Evolutionary conservation across 495 filamentous ascomycete genomes (phyloP).

Genomic region (Penicillium nucicola): DNA sequence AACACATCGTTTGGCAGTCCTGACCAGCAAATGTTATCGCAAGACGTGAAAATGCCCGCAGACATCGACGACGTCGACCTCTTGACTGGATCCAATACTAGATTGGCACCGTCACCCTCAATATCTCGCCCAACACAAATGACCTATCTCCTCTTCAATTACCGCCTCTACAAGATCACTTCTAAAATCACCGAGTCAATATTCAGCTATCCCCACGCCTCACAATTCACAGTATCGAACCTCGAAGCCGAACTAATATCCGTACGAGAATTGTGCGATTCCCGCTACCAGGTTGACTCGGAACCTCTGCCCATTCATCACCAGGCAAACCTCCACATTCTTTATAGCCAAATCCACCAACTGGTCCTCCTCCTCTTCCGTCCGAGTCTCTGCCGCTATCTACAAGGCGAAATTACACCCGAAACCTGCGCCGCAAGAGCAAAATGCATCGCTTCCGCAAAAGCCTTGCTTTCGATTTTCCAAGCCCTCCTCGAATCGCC

Average conservation of each 20-base stretch:
- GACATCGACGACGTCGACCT: slow-evolving; percentile 46
- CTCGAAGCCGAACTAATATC: slow-evolving; percentile 38
- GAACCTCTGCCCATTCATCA: slow-evolving; percentile 35
- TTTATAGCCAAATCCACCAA: slow-evolving; percentile 48
- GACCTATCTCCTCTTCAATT: slow-evolving; percentile 45
- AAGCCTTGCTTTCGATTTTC: slow-evolving; percentile 39
- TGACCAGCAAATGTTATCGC: slow-evolving; percentile 21
- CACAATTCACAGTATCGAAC: slow-evolving; percentile 24
- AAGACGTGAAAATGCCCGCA: slow-evolving; percentile 39
- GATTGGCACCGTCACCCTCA: slow-evolving; percentile 16
- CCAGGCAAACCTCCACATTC: slow-evolving; percentile 43
- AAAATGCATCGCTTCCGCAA: slow-evolving; percentile 43
- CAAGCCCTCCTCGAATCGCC: slow-evolving; percentile 33
- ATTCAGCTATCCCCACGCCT: slow-evolving; percentile 30
- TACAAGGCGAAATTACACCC: slow-evolving; percentile 39
- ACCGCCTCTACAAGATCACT: slow-evolving; percentile 39
- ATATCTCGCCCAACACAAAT: slow-evolving; percentile 41
- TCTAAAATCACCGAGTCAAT: slow-evolving; percentile 40
- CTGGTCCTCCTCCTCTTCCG: slow-evolving; percentile 45
- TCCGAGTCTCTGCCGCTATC: slow-evolving; percentile 37
- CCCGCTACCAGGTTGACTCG: slow-evolving; percentile 32
- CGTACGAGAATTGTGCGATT: slow-evolving; percentile 37
- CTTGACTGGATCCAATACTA: slow-evolving; percentile 22
- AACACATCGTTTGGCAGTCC: slow-evolving; percentile 35
- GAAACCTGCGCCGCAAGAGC: slow-evolving; percentile 36